phyloP scores from a whole-genome alignment of 495 filamentous ascomycete genomes.

The Talaromyces adpressus region DNA sequence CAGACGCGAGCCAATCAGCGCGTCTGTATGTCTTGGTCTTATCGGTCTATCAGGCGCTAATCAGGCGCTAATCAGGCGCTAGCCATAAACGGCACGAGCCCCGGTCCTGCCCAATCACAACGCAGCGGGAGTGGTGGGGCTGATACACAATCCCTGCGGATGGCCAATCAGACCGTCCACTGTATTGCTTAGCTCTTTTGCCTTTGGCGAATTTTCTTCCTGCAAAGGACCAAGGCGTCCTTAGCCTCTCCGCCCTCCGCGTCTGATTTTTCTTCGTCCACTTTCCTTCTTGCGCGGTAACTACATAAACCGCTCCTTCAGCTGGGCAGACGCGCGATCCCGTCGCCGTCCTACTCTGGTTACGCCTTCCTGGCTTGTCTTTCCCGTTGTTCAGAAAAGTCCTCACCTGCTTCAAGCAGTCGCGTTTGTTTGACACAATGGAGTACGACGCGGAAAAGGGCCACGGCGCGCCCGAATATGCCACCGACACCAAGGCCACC shows the following conservation, averaged over 20 bases:
- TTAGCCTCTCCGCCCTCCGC: not conserved
- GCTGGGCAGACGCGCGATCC: not conserved
- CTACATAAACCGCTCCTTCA: not conserved
- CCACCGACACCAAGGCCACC: not conserved
- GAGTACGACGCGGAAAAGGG: slow-evolving; percentile 9
- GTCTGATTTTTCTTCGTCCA: not conserved
- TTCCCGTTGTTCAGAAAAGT: not conserved
- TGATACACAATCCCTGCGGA: not conserved
- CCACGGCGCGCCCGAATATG: not conserved
- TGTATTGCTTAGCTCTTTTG: not conserved
- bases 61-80: not conserved
- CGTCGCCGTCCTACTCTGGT: not conserved
- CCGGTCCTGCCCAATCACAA: not conserved
- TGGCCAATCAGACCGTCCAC: not conserved
- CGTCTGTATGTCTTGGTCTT: not conserved
- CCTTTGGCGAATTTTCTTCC: not conserved
- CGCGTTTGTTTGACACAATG: not conserved
- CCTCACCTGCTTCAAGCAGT: not conserved
- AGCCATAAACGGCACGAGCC: not conserved
- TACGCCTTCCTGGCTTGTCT: not conserved
- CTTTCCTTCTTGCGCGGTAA: not conserved
- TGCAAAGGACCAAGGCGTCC: not conserved
- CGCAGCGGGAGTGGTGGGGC: not conserved
- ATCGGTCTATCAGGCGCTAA: not conserved
- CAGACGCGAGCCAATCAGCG: not conserved